Base-by-base conservation (phyloP, 192 early-diverging fungal species). In the Coemansia sp. region DNA sequence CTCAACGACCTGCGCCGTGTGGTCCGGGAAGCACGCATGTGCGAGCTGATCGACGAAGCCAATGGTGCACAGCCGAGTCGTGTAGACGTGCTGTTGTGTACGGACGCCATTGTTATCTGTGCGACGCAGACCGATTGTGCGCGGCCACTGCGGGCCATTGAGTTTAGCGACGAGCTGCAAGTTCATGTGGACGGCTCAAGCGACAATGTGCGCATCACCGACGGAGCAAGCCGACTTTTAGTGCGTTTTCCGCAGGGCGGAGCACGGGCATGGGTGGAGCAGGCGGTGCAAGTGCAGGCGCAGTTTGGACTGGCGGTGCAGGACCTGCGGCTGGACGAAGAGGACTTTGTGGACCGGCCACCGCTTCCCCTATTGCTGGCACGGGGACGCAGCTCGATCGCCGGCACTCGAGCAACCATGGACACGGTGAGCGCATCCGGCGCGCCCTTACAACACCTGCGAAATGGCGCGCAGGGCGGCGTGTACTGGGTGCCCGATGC, bases 401-500 rank as follows among this genome's bases (percentile, higher is more conserved):
- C 78, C 0, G 78, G 71, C 42, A 62, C 37, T 17, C 51, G 55
- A 1, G 34, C 55, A 2, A 60, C 47, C 2, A 26, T 56, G 2
- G 56, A 59, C 10, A 64, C 52, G 0, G 64, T 25, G 21, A 23
- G 17, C 5, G 36, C 21, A n/a, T 11, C 40, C 12, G 40, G 47
- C 22, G 47, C 59, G 7, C 19, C 19, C 56, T 37, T 34, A 14
- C 40, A 23, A 5, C 58, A 63, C 26, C 25, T 52, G 66, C 70
- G 60, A 47, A 50, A 62, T 20, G 40, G 40, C 40, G 40, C 40
- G 40, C 40, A 42, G 11, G 40, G 40, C 54, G 65, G 68, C 25
- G 69, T 68, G 15, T 56, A 59, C 65, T 83, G 81, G 81, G 81
- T 83, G n/a, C 81, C 81, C 2, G 81, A 83, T 31, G 48, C 26